Evolutionary conservation across 2,329 filamentous ascomycete species (phyloP).

Genomic region (Ophidiomyces ophidiicola): DNA sequence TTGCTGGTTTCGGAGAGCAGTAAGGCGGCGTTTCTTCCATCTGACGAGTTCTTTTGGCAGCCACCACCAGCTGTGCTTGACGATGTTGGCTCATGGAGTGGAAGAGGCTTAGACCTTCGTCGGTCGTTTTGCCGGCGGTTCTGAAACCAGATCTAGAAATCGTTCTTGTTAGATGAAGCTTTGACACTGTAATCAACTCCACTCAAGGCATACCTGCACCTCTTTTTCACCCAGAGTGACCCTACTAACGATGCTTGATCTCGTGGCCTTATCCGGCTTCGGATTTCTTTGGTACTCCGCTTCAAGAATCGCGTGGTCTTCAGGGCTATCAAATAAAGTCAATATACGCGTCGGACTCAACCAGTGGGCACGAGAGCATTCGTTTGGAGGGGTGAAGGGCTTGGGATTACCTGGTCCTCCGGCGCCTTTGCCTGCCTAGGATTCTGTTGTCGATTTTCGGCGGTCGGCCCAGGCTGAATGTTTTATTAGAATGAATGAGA

Average conservation of each 20-base stretch:
- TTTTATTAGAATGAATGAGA: slow-evolving; percentile 48
- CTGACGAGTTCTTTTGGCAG: not conserved
- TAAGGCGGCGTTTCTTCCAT: not conserved
- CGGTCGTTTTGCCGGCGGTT: slow-evolving; percentile 88
- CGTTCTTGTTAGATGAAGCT: not conserved
- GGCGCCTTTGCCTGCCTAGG: slow-evolving; percentile 48
- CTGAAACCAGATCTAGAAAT: slow-evolving; percentile 83
- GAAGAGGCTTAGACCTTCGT: slow-evolving; percentile 63
- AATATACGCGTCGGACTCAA: slow-evolving; percentile 3
- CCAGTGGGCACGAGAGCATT: not conserved
- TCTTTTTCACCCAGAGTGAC: slow-evolving; percentile 90
- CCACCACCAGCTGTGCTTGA: not conserved
- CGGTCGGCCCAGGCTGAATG: slow-evolving; percentile 44
- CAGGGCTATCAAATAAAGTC: slow-evolving; percentile 46
- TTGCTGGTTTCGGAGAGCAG: not conserved
- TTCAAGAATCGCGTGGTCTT: slow-evolving; percentile 82
- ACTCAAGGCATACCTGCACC: slow-evolving; percentile 62
- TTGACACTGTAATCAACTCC: not conserved
- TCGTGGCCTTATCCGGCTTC: slow-evolving; percentile 82
- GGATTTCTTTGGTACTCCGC: slow-evolving; percentile 71
- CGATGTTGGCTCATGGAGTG: not conserved
- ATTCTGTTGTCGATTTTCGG: slow-evolving; percentile 49
- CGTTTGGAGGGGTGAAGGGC: not conserved
- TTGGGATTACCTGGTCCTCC: slow-evolving; percentile 45
- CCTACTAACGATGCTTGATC: slow-evolving; percentile 69